Evolutionary conservation across 164 flowering plant genomes (phyloP).

Genomic region (Stephania yunnanensis): DNA sequence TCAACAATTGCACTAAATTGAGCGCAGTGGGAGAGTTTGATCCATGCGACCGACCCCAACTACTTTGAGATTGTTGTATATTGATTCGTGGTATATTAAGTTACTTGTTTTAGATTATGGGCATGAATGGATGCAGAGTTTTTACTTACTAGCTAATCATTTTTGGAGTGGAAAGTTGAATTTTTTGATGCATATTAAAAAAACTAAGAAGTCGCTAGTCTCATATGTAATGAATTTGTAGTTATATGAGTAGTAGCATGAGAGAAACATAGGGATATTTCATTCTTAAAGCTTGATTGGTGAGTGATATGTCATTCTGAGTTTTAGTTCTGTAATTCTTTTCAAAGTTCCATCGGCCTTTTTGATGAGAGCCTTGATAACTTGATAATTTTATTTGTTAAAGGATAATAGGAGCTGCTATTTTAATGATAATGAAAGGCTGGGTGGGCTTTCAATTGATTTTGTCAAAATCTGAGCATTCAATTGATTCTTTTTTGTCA

Average conservation of each 20-base stretch:
- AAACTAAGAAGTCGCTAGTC: neutral
- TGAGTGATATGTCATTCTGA: neutral
- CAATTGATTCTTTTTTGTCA: constrained; percentile 7
- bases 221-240: neutral
- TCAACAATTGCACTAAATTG: too few species aligned
- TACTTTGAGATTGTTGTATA: too few species aligned
- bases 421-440: neutral
- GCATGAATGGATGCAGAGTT: neutral
- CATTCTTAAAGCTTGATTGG: neutral
- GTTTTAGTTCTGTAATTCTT: neutral
- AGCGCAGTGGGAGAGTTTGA: too few species aligned
- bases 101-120: neutral
- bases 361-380: neutral
- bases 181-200: too few species aligned
- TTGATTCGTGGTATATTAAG: too few species aligned
- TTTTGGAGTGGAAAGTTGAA: neutral
- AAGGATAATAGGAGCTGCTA: neutral
- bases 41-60: too few species aligned
- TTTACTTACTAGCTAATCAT: neutral
- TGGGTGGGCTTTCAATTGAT: neutral
- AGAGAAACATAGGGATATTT: neutral
- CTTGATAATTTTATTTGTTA: too few species aligned
- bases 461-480: neutral
- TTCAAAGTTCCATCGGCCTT: neutral
- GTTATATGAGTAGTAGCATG: neutral